Evolutionary conservation across 2,329 filamentous ascomycete species (phyloP).

Genomic region (Trichoderma sp.): DNA sequence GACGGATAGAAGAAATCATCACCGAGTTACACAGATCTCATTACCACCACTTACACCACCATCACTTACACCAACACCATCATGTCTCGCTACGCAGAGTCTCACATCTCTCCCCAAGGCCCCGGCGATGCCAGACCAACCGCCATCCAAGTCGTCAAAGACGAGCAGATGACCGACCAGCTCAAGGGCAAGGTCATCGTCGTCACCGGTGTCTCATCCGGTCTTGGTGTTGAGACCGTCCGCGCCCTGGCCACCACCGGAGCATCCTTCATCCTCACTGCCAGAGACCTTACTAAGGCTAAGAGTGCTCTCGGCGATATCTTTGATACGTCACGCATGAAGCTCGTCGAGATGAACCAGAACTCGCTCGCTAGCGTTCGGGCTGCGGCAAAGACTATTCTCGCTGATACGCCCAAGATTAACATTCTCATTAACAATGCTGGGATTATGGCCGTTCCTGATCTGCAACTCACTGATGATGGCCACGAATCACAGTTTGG

Average conservation of each 20-base stretch:
- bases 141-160: constrained; percentile 34
- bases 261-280: constrained; percentile 37
- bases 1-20: background rate
- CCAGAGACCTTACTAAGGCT: constrained; percentile 35
- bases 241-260: constrained; percentile 37
- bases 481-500: constrained; percentile 29
- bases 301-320: constrained; percentile 28
- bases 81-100: constrained; percentile 23
- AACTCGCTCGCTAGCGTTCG: constrained; percentile 24
- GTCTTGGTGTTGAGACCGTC: constrained; percentile 40
- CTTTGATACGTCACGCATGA: constrained; percentile 10
- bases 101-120: constrained; percentile 24
- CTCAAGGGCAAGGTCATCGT: constrained; percentile 36
- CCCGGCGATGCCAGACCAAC: constrained; percentile 34
- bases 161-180: constrained; percentile 28
- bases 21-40: background rate
- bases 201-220: constrained; percentile 38
- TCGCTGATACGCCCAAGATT: constrained; percentile 30
- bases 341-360: constrained; percentile 20
- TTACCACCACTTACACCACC: background rate
- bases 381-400: constrained; percentile 32
- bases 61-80: background rate
- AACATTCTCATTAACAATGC: constrained; percentile 45
- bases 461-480: constrained; percentile 22
- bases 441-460: constrained; percentile 38